A percentile compares a stretch with the other conserved stretches of the same genome.
Evolutionary conservation across 192 early-diverging fungal species (phyloP).

Genomic region (Coemansia sp.): DNA sequence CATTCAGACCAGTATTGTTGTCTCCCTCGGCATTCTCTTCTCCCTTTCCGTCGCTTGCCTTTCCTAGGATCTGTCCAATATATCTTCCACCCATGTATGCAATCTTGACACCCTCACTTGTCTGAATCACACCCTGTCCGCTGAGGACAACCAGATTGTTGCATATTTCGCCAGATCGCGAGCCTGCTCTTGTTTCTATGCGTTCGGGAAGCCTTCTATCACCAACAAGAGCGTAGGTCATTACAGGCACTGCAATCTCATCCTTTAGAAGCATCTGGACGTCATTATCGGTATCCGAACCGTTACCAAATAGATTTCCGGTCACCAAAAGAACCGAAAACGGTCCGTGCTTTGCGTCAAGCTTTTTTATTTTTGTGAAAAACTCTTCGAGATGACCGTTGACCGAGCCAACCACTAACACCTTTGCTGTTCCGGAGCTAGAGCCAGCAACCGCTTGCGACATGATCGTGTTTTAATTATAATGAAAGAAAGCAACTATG

Average conservation of each 20-base stretch:
- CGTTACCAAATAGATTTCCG: conserved; percentile 76
- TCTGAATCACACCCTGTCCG: conserved; percentile 50
- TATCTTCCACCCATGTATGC: conserved; percentile 49
- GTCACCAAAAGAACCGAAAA: conserved; percentile 80
- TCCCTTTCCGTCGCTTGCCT: neutral
- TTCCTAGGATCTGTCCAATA: conserved; percentile 7
- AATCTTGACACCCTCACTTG: conserved; percentile 51
- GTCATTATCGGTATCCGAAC: conserved; percentile 39
- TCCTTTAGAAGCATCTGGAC: conserved; percentile 58
- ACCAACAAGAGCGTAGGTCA: conserved; percentile 77
- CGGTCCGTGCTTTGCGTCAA: conserved; percentile 81
- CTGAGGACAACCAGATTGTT: conserved; percentile 74
- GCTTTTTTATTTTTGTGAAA: conserved; percentile 71
- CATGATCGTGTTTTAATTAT: neutral
- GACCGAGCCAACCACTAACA: conserved; percentile 71
- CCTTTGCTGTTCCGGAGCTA: conserved; percentile 16
- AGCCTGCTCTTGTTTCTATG: conserved; percentile 56
- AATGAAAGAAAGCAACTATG: neutral
- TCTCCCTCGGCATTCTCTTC: neutral
- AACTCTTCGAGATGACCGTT: conserved; percentile 68
- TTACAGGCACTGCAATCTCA: conserved; percentile 64
- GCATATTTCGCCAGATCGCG: conserved; percentile 71
- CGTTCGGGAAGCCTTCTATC: conserved; percentile 60
- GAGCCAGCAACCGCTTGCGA: neutral
- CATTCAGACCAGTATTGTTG: neutral